phyloP scores from a whole-genome alignment of 192 early-diverging fungal species.

The Rhizophagus sp. region DNA sequence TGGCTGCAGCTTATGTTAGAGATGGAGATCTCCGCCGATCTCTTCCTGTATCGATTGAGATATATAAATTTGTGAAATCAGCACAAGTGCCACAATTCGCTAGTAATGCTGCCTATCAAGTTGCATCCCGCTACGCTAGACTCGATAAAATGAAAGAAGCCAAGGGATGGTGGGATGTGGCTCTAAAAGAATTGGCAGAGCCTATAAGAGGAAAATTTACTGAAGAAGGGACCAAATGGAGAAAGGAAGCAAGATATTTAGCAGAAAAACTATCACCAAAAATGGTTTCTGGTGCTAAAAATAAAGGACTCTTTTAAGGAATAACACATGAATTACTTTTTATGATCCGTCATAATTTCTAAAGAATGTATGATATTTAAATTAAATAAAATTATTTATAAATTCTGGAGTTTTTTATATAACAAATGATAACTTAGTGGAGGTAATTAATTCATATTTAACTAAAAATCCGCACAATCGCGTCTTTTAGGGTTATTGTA shows the following conservation, averaged over 20 bases:
- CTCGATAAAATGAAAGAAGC: neutral
- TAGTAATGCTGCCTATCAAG: neutral
- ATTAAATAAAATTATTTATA: too few species aligned
- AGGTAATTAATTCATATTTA: too few species aligned
- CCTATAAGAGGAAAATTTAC: slow-evolving; percentile 1
- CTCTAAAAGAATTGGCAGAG: neutral
- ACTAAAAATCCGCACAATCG: too few species aligned
- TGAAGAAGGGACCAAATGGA: neutral
- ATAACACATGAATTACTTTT: too few species aligned
- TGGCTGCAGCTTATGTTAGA: neutral
- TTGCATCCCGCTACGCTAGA: neutral
- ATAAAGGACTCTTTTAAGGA: neutral
- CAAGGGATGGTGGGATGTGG: neutral
- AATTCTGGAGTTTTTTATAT: too few species aligned
- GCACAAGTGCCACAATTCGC: neutral
- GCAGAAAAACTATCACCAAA: neutral
- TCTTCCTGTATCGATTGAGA: neutral
- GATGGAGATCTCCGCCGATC: neutral
- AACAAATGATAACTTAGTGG: too few species aligned
- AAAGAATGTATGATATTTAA: too few species aligned
- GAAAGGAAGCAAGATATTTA: neutral
- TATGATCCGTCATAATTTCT: too few species aligned
- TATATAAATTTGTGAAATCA: neutral
- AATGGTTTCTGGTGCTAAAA: neutral
- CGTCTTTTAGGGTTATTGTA: too few species aligned